A percentile compares a stretch with the other conserved stretches of the same genome.
These are phyloP conservation scores for Gomphus bonarii DNA, from an alignment of 1,284 basidiomycete genomes.

Conservation along the genomic window DNA sequence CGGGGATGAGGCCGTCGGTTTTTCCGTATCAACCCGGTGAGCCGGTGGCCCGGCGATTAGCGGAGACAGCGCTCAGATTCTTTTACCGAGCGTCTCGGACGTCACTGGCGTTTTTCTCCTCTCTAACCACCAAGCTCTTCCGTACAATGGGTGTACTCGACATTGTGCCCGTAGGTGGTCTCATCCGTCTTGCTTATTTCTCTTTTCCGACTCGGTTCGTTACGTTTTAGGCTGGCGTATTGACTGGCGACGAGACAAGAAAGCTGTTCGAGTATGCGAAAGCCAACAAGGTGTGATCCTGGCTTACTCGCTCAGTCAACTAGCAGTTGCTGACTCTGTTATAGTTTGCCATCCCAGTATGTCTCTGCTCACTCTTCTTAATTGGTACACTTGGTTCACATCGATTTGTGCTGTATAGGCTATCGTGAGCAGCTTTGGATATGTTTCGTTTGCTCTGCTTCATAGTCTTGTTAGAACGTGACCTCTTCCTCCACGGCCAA, in stretches of 20 bases:
- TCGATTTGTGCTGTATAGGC: slow-evolving; percentile 27
- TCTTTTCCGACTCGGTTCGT: background rate
- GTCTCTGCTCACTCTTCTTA: slow-evolving; percentile 22
- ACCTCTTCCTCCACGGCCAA: slow-evolving; percentile 85
- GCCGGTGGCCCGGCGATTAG: too few relatives aligned
- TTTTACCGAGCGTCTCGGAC: too few relatives aligned
- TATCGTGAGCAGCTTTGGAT: slow-evolving; percentile 43
- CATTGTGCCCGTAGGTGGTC: slow-evolving; percentile 50
- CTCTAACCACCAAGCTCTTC: background rate
- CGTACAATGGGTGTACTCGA: slow-evolving; percentile 56
- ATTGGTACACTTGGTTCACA: background rate
- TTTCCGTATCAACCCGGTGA: too few relatives aligned
- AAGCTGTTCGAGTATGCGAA: slow-evolving; percentile 86
- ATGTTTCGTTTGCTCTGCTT: slow-evolving; percentile 13
- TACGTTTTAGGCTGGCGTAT: slow-evolving; percentile 60
- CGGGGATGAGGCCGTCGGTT: too few relatives aligned
- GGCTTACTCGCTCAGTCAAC: too few relatives aligned
- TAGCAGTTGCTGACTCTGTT: background rate
- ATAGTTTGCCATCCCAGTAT: slow-evolving; percentile 79
- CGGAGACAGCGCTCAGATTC: too few relatives aligned
- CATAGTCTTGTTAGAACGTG: slow-evolving; percentile 47
- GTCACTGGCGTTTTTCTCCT: too few relatives aligned
- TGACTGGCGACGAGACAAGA: slow-evolving; percentile 81
- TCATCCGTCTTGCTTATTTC: slow-evolving; percentile 11
- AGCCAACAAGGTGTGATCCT: slow-evolving; percentile 52